A percentile compares a stretch with the other conserved stretches of the same genome.
phyloP scores from a whole-genome alignment of 2,329 filamentous ascomycete genomes.

The Neofusicoccum sp. region DNA sequence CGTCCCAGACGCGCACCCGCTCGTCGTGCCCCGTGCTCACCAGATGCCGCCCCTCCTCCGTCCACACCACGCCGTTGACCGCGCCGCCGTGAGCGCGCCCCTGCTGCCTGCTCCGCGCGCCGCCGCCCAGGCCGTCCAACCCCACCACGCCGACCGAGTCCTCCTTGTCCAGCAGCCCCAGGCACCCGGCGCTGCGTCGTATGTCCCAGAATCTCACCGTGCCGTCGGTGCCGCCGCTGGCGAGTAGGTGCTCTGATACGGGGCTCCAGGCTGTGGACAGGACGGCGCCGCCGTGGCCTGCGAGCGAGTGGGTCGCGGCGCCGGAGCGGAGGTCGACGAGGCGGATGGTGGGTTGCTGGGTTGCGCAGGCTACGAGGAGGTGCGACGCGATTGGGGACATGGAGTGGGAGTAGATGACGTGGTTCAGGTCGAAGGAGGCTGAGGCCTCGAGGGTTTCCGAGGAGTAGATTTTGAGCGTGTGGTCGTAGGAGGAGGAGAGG shows the following conservation, averaged over 20 bases:
- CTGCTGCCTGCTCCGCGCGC: slow-evolving; percentile 42
- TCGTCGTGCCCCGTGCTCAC: slow-evolving; percentile 83
- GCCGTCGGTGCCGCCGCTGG: slow-evolving; percentile 83
- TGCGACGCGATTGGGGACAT: slow-evolving; percentile 72
- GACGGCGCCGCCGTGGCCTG: slow-evolving; percentile 55
- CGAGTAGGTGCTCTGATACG: slow-evolving; percentile 74
- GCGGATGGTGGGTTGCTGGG: slow-evolving; percentile 80
- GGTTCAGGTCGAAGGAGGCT: slow-evolving; percentile 68
- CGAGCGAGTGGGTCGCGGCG: slow-evolving; percentile 59
- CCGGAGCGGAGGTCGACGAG: slow-evolving; percentile 86
- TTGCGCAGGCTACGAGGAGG: slow-evolving; percentile 83
- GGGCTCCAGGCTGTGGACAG: slow-evolving; percentile 79
- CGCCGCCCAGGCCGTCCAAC: slow-evolving; percentile 48
- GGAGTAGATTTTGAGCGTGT: slow-evolving; percentile 74
- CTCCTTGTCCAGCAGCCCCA: slow-evolving; percentile 82
- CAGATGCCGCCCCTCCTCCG: slow-evolving; percentile 74
- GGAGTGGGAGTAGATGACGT: slow-evolving; percentile 75
- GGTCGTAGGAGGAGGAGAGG: slow-evolving; percentile 76
- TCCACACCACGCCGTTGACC: slow-evolving; percentile 86
- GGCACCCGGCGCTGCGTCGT: slow-evolving; percentile 71
- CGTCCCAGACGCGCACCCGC: slow-evolving; percentile 85
- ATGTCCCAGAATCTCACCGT: slow-evolving; percentile 86
- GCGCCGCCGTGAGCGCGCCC: slow-evolving; percentile 72
- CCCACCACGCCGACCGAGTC: slow-evolving; percentile 70
- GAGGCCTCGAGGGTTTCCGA: slow-evolving; percentile 64